phyloP scores from a whole-genome alignment of 768 basidiomycete genomes.

The Lepiota brunneoincarnata region DNA sequence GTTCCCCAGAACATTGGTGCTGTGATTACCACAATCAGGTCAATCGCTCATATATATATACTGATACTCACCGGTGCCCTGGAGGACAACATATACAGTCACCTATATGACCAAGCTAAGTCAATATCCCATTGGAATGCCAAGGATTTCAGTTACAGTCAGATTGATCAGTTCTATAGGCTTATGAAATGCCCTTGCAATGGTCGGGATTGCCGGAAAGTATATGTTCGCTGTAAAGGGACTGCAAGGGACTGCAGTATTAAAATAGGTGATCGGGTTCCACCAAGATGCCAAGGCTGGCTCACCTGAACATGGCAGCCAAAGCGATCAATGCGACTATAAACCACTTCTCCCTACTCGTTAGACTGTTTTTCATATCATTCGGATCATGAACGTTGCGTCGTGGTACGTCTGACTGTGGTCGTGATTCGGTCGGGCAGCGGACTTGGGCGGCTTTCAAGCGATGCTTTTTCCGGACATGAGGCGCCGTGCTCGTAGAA shows the following conservation, averaged over 20 bases:
- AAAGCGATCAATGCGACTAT: conserved; percentile 55
- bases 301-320: conserved; percentile 63
- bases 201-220: conserved; percentile 72
- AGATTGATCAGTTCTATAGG: conserved; percentile 74
- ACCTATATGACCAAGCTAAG: conserved; percentile 26
- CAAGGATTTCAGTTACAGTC: conserved; percentile 40
- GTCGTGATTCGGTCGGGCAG: background rate
- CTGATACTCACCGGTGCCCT: conserved; percentile 31
- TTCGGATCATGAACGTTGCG: background rate
- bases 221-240: conserved; percentile 77
- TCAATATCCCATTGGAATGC: background rate
- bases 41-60: no score
- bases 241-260: conserved; percentile 26
- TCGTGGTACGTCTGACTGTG: background rate
- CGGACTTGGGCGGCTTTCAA: background rate
- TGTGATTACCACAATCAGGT: conserved; percentile 15
- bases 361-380: conserved; percentile 40
- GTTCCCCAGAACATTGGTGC: conserved; percentile 71
- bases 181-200: conserved; percentile 59
- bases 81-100: conserved; percentile 71
- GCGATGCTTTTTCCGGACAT: background rate
- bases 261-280: background rate
- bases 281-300: background rate
- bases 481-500: background rate
- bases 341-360: conserved; percentile 60